These are phyloP conservation scores for Elasticomyces elasticus DNA, from an alignment of 495 filamentous ascomycete genomes.

Conservation along the genomic window DNA sequence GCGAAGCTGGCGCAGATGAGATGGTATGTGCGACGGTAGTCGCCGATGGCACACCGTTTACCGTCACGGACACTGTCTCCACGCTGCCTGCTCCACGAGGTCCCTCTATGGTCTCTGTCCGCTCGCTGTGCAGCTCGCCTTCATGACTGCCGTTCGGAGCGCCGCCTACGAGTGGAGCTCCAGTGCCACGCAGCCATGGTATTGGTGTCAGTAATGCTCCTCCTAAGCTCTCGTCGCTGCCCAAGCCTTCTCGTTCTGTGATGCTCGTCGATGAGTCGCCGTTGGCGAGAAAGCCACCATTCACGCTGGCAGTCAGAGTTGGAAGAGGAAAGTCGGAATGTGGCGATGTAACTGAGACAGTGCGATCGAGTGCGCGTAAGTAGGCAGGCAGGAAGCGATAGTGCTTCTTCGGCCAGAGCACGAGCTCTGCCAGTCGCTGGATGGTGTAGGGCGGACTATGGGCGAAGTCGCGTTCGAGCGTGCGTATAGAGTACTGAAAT, in stretches of 20 bases:
- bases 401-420: constrained; percentile 63
- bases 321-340: constrained; percentile 75
- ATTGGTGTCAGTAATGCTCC: constrained; percentile 91
- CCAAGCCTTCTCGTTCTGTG: constrained; percentile 36
- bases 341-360: constrained; percentile 80
- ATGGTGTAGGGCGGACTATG: constrained; percentile 80
- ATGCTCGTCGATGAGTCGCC: constrained; percentile 26
- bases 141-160: constrained; percentile 23
- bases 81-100: constrained; percentile 60
- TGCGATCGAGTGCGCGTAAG: constrained; percentile 81
- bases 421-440: constrained; percentile 87
- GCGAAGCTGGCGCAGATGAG: constrained; percentile 15
- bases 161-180: constrained; percentile 17
- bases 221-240: constrained; percentile 79
- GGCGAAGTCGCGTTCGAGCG: constrained; percentile 58
- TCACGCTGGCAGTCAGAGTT: constrained; percentile 35
- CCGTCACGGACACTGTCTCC: constrained; percentile 59
- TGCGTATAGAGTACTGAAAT: constrained; percentile 54
- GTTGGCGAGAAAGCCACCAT: constrained; percentile 32
- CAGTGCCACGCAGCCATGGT: constrained; percentile 57
- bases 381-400: constrained; percentile 74
- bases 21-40: constrained; percentile 9
- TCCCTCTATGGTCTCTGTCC: constrained; percentile 59
- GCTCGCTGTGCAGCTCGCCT: constrained; percentile 52
- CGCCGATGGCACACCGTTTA: constrained; percentile 45